A percentile compares a stretch with the other conserved stretches of the same genome.
phyloP scores from a whole-genome alignment of 805 yeast genomes.

The Saccharomycopsis microspora region DNA sequence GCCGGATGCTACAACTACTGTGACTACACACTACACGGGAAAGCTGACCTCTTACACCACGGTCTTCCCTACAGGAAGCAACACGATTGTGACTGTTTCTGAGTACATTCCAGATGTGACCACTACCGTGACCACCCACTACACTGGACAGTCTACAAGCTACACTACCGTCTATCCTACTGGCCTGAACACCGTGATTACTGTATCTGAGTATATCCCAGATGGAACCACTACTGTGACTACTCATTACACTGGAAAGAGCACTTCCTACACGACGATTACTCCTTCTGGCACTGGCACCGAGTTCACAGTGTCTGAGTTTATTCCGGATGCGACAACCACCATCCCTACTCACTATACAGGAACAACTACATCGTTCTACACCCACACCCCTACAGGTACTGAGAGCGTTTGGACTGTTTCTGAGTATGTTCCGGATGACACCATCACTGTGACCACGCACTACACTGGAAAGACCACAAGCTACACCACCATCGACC shows the following conservation, averaged over 20 bases:
- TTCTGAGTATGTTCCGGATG: background rate
- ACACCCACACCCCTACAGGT: constrained; percentile 3
- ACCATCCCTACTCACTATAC: background rate
- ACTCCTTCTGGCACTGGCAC: constrained; percentile 1
- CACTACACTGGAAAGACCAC: background rate
- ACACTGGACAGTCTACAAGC: constrained; percentile 5
- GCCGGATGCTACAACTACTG: background rate
- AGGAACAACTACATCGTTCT: constrained; percentile 2
- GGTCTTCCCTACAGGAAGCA: constrained; percentile 1
- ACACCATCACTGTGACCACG: background rate
- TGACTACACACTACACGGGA: background rate
- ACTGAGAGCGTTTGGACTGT: background rate
- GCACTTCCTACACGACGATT: constrained; percentile 7
- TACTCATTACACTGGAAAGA: constrained; percentile 4
- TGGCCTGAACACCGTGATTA: background rate
- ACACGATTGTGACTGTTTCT: background rate
- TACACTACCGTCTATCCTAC: constrained; percentile 2
- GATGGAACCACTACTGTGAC: background rate
- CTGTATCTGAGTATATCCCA: constrained; percentile 2
- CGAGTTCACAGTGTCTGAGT: constrained; percentile 4
- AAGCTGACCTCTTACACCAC: background rate
- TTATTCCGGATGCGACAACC: constrained; percentile 1
- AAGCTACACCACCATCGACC: constrained; percentile 1
- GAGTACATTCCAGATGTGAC: constrained; percentile 8
- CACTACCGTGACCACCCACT: constrained; percentile 1